Evolutionary conservation across 2,329 filamentous ascomycete genomes (phyloP).

Genomic region (Zymoseptoria brevis): DNA sequence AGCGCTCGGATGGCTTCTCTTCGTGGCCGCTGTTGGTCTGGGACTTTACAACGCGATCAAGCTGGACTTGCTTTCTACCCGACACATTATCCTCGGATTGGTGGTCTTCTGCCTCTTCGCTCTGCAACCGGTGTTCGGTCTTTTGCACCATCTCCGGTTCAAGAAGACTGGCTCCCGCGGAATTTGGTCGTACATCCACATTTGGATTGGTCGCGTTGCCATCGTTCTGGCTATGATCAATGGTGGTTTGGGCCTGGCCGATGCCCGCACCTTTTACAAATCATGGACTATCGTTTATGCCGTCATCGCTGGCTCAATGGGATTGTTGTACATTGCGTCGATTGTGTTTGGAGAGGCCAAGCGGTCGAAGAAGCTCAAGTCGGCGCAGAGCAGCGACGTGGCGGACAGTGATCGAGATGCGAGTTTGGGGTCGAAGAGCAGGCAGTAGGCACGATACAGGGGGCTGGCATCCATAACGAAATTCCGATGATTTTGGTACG

Average conservation of each 20-base stretch:
- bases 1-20: constrained; percentile 40
- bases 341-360: constrained; percentile 25
- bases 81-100: constrained; percentile 48
- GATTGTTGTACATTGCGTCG: constrained; percentile 34
- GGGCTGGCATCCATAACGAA: background rate
- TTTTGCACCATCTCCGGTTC: constrained; percentile 47
- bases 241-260: constrained; percentile 46
- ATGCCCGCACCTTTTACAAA: constrained; percentile 33
- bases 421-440: constrained; percentile 5
- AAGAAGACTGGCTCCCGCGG: constrained; percentile 31
- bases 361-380: constrained; percentile 9
- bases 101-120: constrained; percentile 45
- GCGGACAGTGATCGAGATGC: background rate
- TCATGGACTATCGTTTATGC: constrained; percentile 36
- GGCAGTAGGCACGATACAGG: background rate
- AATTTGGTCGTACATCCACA: constrained; percentile 36
- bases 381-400: background rate
- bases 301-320: constrained; percentile 44
- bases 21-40: constrained; percentile 43
- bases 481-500: background rate
- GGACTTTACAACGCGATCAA: constrained; percentile 33
- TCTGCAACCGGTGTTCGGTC: constrained; percentile 47
- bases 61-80: background rate
- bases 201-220: constrained; percentile 27
- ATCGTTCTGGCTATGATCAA: constrained; percentile 49